A percentile compares a stretch with the other conserved stretches of the same genome.
Evolutionary conservation across 2,329 filamentous ascomycete species (phyloP).

Genomic region (Herpomyces periplanetae): DNA sequence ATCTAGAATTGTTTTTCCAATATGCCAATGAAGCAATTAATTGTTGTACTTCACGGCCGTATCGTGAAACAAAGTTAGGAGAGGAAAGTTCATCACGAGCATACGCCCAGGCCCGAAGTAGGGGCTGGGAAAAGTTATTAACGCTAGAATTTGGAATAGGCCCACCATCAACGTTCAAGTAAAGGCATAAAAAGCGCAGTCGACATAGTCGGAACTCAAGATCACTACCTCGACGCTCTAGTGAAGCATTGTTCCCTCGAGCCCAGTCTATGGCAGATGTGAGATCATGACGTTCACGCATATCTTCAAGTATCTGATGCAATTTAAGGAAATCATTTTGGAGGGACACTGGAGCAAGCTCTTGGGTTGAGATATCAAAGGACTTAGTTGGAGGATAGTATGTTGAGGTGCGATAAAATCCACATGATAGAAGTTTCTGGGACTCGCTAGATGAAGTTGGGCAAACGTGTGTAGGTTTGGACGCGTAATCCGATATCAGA

Average conservation of each 20-base stretch:
- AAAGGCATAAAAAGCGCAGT: constrained; percentile 60
- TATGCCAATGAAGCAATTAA: constrained; percentile 48
- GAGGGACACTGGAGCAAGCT: constrained; percentile 22
- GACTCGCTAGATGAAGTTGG: constrained; percentile 8
- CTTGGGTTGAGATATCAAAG: constrained; percentile 13
- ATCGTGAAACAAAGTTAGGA: constrained; percentile 34
- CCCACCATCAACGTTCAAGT: constrained; percentile 23
- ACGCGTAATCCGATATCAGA: constrained; percentile 31
- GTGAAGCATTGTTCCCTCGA: constrained; percentile 19
- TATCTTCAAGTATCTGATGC: constrained; percentile 48
- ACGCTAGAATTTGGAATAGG: too few species aligned
- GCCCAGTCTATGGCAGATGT: constrained; percentile 63
- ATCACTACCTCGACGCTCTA: constrained; percentile 55
- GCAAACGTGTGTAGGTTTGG: constrained; percentile 5
- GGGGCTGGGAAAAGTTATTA: too few species aligned
- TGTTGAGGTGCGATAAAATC: constrained; percentile 6
- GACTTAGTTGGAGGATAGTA: constrained; percentile 4
- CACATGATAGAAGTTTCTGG: constrained; percentile 4
- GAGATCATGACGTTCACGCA: constrained; percentile 30
- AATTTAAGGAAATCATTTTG: constrained; percentile 49
- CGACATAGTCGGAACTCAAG: constrained; percentile 78
- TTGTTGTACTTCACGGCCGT: constrained; percentile 37
- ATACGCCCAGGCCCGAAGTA: constrained; percentile 29
- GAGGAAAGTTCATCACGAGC: constrained; percentile 28
- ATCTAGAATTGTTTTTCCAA: constrained; percentile 26